Evolutionary conservation across 768 basidiomycete genomes (phyloP).

Genomic region (Russula griseocarnosa): DNA sequence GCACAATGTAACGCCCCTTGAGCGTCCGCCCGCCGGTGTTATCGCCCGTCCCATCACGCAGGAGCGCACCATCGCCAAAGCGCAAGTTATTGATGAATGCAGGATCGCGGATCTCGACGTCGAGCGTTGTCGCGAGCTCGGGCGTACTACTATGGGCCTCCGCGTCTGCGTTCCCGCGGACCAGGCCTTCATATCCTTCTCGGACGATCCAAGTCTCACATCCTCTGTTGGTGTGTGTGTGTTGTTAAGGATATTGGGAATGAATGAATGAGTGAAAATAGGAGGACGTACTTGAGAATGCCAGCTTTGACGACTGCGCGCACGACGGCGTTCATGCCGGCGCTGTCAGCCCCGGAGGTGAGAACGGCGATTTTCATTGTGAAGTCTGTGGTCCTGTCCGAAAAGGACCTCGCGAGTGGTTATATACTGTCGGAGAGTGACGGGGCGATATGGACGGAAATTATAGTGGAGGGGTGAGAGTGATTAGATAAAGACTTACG

Average conservation of each 20-base stretch:
- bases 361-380: slow-evolving; percentile 88
- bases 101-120: slow-evolving; percentile 31
- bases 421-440: slow-evolving; percentile 5
- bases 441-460: slow-evolving; percentile 17
- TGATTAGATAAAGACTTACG: slow-evolving; percentile 19
- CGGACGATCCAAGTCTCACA: slow-evolving; percentile 96
- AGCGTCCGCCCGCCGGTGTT: slow-evolving; percentile 61
- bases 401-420: not conserved
- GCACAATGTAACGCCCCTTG: slow-evolving; percentile 88
- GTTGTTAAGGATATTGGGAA: not conserved
- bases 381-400: not conserved
- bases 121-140: slow-evolving; percentile 29
- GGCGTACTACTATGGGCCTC: slow-evolving; percentile 20
- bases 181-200: slow-evolving; percentile 97
- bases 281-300: slow-evolving; percentile 69
- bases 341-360: slow-evolving; percentile 95
- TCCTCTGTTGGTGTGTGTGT: slow-evolving; percentile 51
- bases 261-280: not conserved
- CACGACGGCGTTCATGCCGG: slow-evolving; percentile 96
- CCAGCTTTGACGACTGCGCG: slow-evolving; percentile 90
- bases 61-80: slow-evolving; percentile 74
- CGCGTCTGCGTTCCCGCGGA: slow-evolving; percentile 67
- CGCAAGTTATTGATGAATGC: slow-evolving; percentile 67
- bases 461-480: slow-evolving; percentile 10
- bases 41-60: slow-evolving; percentile 81